Evolutionary conservation across 148 eudicot species (phyloP), one percentile per base, ranked within the genome.

Genomic region (Heliamphora exappendiculata): DNA sequence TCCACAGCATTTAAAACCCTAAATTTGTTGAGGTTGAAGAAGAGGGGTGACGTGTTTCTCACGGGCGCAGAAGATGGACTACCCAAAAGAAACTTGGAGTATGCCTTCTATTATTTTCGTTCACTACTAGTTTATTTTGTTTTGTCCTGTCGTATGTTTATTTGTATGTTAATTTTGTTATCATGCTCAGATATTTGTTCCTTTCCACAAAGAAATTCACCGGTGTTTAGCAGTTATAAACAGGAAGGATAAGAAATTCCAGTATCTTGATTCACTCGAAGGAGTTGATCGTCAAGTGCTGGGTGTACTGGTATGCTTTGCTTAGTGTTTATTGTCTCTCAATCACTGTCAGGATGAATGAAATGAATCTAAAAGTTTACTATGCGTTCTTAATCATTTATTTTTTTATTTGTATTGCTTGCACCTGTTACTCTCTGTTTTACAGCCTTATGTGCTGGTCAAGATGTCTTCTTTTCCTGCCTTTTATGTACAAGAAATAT

Each of bases 191-290:
- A 93, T 95, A 55, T 95, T 95, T 83, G 93, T 95, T 58, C 99
- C 99, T 20, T 87, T 95, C 76, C 99, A 95, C 87, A 81, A 87
- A 81, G 86, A 88, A 84, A 75, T 88, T 59, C 99, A 95, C 81
- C 93, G 99, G 99, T 91, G 97, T 84, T 85, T 95, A 81, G 99
- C 93, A 41, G 90, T 95, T 70, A 95, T 95, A 76, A 93, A 95
- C 77, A 88, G 89, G 84, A 91, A 91, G 87, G 99, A 95, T 39
- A 50, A 95, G 72, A 89, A 87, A 80, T 87, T 95, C 79, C 97
- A 95, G 75, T 95, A 95, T 88, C 91, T 95, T 73, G 99, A 95
- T 85, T 91, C 99, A 58, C 82, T 95, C 29, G 81, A 85, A 72
- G 94, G 98, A 74, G 78, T 57, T 68, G 99, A 95, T 85, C 16